Conservation (phyloP, 345 rosid species). For the Salix exigua region DNA sequence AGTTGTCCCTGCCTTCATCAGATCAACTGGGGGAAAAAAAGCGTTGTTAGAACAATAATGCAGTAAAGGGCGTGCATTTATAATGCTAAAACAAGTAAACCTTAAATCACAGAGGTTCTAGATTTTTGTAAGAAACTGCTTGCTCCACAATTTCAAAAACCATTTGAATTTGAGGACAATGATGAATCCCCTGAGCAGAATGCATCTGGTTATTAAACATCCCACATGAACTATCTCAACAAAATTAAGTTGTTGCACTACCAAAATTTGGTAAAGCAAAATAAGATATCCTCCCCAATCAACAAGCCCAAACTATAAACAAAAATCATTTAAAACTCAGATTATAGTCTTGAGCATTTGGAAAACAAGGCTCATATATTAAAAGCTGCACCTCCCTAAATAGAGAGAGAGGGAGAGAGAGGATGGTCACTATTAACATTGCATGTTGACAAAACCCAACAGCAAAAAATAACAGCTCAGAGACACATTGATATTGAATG, state of each 20-base stretch:
- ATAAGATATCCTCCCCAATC: background rate
- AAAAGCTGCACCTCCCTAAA: background rate
- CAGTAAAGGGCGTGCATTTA: background rate
- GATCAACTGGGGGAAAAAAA: constrained; percentile 49
- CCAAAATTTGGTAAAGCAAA: too few relatives aligned
- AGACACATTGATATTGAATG: too few relatives aligned
- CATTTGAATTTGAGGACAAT: background rate
- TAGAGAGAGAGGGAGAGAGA: background rate
- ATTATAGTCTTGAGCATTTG: background rate
- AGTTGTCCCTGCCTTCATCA: constrained; percentile 68
- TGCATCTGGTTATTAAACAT: background rate
- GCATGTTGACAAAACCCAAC: background rate
- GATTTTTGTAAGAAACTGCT: background rate
- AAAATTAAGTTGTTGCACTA: too few relatives aligned
- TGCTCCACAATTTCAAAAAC: background rate
- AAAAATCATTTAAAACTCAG: background rate
- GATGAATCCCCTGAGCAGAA: background rate
- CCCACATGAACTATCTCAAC: background rate
- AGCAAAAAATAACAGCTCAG: too few relatives aligned
- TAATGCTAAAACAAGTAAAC: background rate
- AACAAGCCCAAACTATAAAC: background rate
- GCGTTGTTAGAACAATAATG: background rate
- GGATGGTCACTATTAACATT: background rate
- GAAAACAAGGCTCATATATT: background rate
- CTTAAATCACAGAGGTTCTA: background rate